Evolutionary conservation across 495 filamentous ascomycete species (phyloP), one percentile per base, ranked within the genome.

Genomic region (Xylaria castorea): DNA sequence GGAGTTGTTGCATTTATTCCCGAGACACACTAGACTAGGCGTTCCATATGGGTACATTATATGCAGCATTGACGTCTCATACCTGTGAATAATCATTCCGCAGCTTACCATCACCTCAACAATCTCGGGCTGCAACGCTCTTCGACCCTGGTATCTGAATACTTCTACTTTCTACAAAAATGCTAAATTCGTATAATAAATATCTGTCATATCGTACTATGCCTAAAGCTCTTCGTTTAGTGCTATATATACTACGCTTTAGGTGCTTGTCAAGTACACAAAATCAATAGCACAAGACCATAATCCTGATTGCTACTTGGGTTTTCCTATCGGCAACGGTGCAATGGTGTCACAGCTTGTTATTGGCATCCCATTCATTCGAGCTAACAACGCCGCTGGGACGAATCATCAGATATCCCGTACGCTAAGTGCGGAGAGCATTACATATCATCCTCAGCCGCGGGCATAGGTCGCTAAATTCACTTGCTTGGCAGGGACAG

Each of bases 41-140:
- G 27, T 7, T 36, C 30, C 55, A 40, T 22, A 62, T 42, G 32
- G 32, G n/a, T 62, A 38, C 60, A 38, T n/a, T 38, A 14, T 38
- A 38, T 64, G 61, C 61, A 64, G 61, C 38, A 27, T 42, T 61
- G 57, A 38, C 57, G 20, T 57, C 30, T 57, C 3, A 11, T 60
- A 38, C 30, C 5, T 22, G 34, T 40, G 42, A 22, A 57, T 32
- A 25, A 22, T 9, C 36, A 34, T 44, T 22, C 38, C 38, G 61
- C 38, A 44, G 22, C 58, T 38, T 22, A 16, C 58, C n/a, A 61
- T n/a, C 30, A 58, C 6, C 5, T 58, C 18, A 20, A 58, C 27
- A 34, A 27, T 34, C n/a, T 36, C 9, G 34, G 34, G 34, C 34
- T 61, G 34, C 34, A n/a, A 38, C 58, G 34, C 18, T 14, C 22